Base-by-base conservation (phyloP, 1,284 basidiomycete species). In the Peniophora sp. region DNA sequence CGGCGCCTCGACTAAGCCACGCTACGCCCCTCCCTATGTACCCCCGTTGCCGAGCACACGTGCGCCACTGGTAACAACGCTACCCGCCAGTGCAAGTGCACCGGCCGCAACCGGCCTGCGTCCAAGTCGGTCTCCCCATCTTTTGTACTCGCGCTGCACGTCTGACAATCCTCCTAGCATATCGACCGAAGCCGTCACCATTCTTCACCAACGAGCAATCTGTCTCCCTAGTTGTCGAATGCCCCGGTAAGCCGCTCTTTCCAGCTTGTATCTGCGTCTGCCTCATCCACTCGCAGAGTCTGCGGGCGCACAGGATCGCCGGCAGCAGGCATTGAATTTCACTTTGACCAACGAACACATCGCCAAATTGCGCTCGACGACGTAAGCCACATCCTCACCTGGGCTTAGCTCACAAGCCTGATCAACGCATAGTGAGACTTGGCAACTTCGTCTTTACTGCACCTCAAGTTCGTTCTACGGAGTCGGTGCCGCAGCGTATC, bases 381-480 rank as follows among this genome's bases (percentile, higher is more conserved):
- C 69, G 85, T 85, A 60, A 51, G 67, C 58, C 8, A 20, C 24
- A 3, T 23, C 24, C 24, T 24, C 3, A 43, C 17, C 11, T 32
- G n/a, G 24, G 39, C 34, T 41, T 44, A 22, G 41, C 37, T 14
- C 44, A n/a, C 37, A 50, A 35, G 24, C 42, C 52, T 23, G 50
- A 47, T 24, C 39, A 15, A 20, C 14, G 34, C 24, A 3, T 52
- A 91, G 88, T 34, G 66, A 79, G 15, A 83, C 78, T 58, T 86
- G 85, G 63, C 89, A 92, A 65, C 73, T 97, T 24, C 86, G 94
- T 20, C 68, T 97, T 9, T 97, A 93, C 68, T 96, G 92, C 70
- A 94, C 95, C 0, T 94, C 92, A 1, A 92, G 90, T 34, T 75
- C 83, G n/a, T 90, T 88, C 67, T 92, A 88, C 62, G 69, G 75